A percentile compares a stretch with the other conserved stretches of the same genome.
Conservation (phyloP, 2,329 filamentous ascomycete genomes). For the Drechslerella stenobrocha region DNA sequence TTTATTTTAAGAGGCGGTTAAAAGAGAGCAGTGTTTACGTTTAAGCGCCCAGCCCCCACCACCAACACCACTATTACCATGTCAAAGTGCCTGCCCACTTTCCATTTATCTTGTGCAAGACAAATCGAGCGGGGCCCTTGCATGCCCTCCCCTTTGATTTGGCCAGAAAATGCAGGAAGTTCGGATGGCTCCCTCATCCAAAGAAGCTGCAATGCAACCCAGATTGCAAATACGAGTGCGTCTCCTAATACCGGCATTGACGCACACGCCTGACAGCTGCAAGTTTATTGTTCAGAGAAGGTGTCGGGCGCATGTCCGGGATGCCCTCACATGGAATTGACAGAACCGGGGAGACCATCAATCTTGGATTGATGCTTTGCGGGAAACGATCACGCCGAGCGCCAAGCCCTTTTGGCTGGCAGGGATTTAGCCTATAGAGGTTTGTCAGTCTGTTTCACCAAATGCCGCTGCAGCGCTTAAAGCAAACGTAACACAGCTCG, state of each 20-base stretch:
- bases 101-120: conserved; percentile 23
- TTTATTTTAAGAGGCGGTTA: conserved; percentile 47
- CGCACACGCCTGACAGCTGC: background rate
- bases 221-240: background rate
- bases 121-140: conserved; percentile 23
- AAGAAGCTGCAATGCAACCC: background rate
- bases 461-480: conserved; percentile 2
- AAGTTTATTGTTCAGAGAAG: background rate
- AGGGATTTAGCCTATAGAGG: background rate
- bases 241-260: background rate
- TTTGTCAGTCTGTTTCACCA: conserved; percentile 5
- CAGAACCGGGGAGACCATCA: too few relatives aligned
- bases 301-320: too few relatives aligned
- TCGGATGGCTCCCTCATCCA: background rate
- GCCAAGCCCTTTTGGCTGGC: background rate
- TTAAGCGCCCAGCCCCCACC: conserved; percentile 47
- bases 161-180: conserved; percentile 13
- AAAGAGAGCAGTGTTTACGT: conserved; percentile 25
- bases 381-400: too few relatives aligned
- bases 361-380: too few relatives aligned
- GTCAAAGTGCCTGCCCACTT: conserved; percentile 23
- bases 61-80: too few relatives aligned
- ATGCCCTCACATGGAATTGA: too few relatives aligned
- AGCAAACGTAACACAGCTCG: background rate
- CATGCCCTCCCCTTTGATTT: conserved; percentile 20